phyloP scores from a whole-genome alignment of 805 yeast genomes.

The Komagataella phaffii region DNA sequence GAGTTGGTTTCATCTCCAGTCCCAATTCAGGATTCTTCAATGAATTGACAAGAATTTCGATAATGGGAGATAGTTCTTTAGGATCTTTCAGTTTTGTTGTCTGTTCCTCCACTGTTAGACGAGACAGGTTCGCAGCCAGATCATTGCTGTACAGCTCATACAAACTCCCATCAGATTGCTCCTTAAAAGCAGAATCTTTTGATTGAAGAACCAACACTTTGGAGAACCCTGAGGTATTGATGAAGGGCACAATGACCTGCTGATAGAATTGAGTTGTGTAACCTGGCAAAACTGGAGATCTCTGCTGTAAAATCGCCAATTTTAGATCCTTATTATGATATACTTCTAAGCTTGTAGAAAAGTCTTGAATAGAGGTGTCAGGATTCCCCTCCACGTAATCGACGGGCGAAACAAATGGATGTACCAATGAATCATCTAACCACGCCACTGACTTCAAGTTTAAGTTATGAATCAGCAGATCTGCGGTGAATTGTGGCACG shows the following conservation, averaged over 20 bases:
- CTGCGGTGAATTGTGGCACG: conserved; percentile 73
- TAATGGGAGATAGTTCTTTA: conserved; percentile 6
- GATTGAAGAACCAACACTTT: conserved; percentile 54
- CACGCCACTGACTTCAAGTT: conserved; percentile 36
- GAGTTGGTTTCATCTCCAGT: neutral
- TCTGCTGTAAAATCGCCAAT: conserved; percentile 57
- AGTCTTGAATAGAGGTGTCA: conserved; percentile 7
- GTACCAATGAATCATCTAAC: conserved; percentile 47
- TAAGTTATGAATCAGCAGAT: conserved; percentile 56
- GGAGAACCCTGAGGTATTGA: conserved; percentile 23
- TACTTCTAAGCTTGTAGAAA: conserved; percentile 56
- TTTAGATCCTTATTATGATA: conserved; percentile 27
- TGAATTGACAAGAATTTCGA: conserved; percentile 1
- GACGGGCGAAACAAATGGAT: conserved; percentile 76
- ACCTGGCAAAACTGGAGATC: conserved; percentile 76
- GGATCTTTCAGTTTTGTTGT: conserved; percentile 1
- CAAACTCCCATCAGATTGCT: conserved; percentile 5
- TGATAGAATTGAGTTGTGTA: conserved; percentile 33
- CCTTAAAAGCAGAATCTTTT: conserved; percentile 43
- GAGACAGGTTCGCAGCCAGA: conserved; percentile 9
- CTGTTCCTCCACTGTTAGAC: conserved; percentile 7
- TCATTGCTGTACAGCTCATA: conserved; percentile 12
- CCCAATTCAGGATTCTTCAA: neutral
- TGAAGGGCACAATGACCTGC: conserved; percentile 36
- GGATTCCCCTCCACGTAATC: conserved; percentile 27